Conservation (phyloP, 805 yeast species). For the Schwanniomyces occidentalis region DNA sequence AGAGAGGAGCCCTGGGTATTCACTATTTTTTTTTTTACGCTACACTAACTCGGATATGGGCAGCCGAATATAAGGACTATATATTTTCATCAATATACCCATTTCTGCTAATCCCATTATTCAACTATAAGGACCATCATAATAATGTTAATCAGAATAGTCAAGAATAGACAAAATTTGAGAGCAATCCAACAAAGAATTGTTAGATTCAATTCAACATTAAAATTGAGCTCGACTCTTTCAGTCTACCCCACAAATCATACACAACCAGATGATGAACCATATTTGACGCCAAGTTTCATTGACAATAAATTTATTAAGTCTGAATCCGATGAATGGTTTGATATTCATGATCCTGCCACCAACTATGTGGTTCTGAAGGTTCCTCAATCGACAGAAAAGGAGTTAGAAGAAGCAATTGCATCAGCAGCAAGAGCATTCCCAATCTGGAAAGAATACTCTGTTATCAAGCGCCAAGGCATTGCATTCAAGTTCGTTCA, state of each 20-base stretch:
- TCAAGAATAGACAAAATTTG: background rate
- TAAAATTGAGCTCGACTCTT: slow-evolving; percentile 31
- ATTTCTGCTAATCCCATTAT: no score
- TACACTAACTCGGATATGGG: no score
- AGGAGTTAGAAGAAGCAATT: slow-evolving; percentile 65
- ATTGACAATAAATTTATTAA: slow-evolving; percentile 51
- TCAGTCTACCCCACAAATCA: slow-evolving; percentile 44
- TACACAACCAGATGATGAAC: slow-evolving; percentile 32
- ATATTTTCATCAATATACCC: no score
- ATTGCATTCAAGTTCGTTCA: slow-evolving; percentile 68
- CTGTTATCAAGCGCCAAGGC: slow-evolving; percentile 69
- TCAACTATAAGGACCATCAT: no score
- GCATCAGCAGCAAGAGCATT: slow-evolving; percentile 66
- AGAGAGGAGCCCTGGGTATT: no score
- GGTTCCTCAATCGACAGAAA: slow-evolving; percentile 72
- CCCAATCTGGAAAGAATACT: slow-evolving; percentile 52
- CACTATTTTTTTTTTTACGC: no score
- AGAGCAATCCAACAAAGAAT: background rate
- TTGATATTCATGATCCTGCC: slow-evolving; percentile 74
- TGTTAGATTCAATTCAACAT: slow-evolving; percentile 6
- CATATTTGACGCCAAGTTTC: slow-evolving; percentile 53
- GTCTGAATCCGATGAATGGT: slow-evolving; percentile 56
- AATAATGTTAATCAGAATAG: slow-evolving; percentile 1
- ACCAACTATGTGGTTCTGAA: slow-evolving; percentile 63
- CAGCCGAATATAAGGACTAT: no score